These are phyloP conservation scores for Trypanosoma rangeli DNA, from an alignment of 208 protist genomes.

Conservation along the genomic window DNA sequence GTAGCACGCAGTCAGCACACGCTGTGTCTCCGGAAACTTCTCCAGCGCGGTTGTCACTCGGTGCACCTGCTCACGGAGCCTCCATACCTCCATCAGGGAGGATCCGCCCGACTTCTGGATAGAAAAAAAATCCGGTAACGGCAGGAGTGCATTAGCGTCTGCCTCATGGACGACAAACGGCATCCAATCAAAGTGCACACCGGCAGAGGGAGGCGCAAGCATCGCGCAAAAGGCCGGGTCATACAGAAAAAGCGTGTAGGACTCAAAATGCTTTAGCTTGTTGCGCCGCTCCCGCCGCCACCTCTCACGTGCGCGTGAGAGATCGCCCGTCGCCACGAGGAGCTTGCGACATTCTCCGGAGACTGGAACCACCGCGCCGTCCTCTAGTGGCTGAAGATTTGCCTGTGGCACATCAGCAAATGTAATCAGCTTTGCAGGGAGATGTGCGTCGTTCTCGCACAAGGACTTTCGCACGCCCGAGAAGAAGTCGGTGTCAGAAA, in stretches of 20 bases:
- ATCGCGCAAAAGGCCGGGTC: conserved; percentile 60
- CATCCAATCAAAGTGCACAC: conserved; percentile 65
- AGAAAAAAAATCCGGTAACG: conserved; percentile 42
- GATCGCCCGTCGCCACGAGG: conserved; percentile 15
- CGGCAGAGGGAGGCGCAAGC: conserved; percentile 38
- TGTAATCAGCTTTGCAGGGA: conserved; percentile 9
- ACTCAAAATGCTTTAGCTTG: conserved; percentile 60
- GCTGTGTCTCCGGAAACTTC: conserved; percentile 44
- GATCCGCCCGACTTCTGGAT: conserved; percentile 26
- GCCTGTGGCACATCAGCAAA: conserved; percentile 25
- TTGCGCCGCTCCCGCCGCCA: conserved; percentile 35
- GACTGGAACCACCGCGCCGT: conserved; percentile 39
- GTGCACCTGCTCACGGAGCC: conserved; percentile 30
- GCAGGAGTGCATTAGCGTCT: conserved; percentile 31
- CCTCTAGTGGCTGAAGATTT: conserved; percentile 24
- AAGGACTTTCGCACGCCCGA: conserved; percentile 46
- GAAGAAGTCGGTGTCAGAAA: conserved; percentile 73
- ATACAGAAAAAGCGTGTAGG: conserved; percentile 57
- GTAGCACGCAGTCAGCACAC: conserved; percentile 49
- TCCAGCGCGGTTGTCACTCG: conserved; percentile 37
- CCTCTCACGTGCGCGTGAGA: conserved; percentile 29
- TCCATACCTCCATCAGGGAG: conserved; percentile 57
- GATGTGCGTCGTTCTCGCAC: conserved; percentile 37
- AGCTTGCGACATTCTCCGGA: conserved; percentile 20
- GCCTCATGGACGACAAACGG: conserved; percentile 47